Evolutionary conservation across 2,329 filamentous ascomycete genomes (phyloP).

Genomic region (Hymenoscyphus albidus): DNA sequence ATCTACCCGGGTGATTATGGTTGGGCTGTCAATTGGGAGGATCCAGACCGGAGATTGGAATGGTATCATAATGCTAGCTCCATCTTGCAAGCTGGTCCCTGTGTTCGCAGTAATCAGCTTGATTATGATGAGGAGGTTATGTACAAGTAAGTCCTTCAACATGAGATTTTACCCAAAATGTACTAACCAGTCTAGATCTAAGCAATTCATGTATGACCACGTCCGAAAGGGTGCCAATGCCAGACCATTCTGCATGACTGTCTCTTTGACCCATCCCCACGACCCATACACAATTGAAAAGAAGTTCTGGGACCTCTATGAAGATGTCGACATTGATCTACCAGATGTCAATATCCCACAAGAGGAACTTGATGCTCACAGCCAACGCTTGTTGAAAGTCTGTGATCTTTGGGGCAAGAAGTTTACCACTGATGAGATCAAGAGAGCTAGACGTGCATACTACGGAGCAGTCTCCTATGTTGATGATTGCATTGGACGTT

Average conservation of each 20-base stretch:
- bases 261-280: conserved; percentile 91
- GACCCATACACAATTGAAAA: conserved; percentile 93
- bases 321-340: conserved; percentile 80
- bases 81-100: conserved; percentile 83
- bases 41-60: conserved; percentile 78
- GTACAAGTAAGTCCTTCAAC: conserved; percentile 52
- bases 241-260: conserved; percentile 80
- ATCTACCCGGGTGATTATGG: conserved; percentile 94
- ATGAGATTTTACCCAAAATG: not conserved
- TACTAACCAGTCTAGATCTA: conserved; percentile 45
- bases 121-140: conserved; percentile 97
- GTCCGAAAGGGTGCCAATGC: conserved; percentile 71
- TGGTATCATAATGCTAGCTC: conserved; percentile 98
- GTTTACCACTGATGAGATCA: conserved; percentile 81
- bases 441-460: conserved; percentile 80
- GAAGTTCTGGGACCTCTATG: conserved; percentile 91
- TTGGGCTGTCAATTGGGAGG: conserved; percentile 95
- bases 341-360: conserved; percentile 75
- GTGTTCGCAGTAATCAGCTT: conserved; percentile 88
- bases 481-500: conserved; percentile 83
- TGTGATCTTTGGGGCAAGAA: conserved; percentile 82
- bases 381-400: conserved; percentile 79
- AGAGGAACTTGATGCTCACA: conserved; percentile 81
- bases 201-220: conserved; percentile 86
- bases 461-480: conserved; percentile 93